Conservation (phyloP, 2,329 filamentous ascomycete species). For the Arthrobotrys sphaeroides region DNA sequence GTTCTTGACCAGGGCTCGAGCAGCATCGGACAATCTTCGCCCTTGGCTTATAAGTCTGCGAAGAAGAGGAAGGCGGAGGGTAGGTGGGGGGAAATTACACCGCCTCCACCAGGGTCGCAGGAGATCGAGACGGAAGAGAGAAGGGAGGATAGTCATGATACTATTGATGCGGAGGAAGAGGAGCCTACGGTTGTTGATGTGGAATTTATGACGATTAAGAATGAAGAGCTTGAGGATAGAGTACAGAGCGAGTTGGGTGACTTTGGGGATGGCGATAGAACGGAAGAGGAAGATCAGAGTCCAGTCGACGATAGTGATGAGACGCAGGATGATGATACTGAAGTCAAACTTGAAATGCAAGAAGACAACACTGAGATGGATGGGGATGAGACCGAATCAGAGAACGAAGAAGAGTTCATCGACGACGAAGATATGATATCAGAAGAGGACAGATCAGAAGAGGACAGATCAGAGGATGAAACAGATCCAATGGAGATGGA, state of each 20-base stretch:
- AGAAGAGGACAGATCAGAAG: background rate
- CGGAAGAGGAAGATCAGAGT: background rate
- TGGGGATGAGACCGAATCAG: background rate
- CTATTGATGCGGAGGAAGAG: constrained; percentile 4
- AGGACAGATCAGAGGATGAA: background rate
- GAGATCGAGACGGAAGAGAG: background rate
- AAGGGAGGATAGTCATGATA: background rate
- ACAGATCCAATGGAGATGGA: constrained; percentile 30
- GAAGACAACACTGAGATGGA: background rate
- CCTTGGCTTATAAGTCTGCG: constrained; percentile 27
- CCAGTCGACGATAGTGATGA: background rate
- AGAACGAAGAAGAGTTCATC: background rate
- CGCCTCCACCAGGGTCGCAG: background rate
- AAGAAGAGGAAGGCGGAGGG: constrained; percentile 19
- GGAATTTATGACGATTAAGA: background rate
- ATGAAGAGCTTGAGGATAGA: background rate
- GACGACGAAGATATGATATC: too few species aligned
- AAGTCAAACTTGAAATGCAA: background rate
- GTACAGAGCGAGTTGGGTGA: background rate
- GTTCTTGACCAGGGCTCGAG: background rate
- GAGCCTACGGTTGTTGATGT: background rate
- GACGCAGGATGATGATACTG: background rate
- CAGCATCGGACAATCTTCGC: constrained; percentile 18
- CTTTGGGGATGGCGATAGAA: background rate
- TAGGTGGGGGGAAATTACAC: background rate